Evolutionary conservation across 2,329 filamentous ascomycete species (phyloP).

Genomic region (Cytospora piceae): DNA sequence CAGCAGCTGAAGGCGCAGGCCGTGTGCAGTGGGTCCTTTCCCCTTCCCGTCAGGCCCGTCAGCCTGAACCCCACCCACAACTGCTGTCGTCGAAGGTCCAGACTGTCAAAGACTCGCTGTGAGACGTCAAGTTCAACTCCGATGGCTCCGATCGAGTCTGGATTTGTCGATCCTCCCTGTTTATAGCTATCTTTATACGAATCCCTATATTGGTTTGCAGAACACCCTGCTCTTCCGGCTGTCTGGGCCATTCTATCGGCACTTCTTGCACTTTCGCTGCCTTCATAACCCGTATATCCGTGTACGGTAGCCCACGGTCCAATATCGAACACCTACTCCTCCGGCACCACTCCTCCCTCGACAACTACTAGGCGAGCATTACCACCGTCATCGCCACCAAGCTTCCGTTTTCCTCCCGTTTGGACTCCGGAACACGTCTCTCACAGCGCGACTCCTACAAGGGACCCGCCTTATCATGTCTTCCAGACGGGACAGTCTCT

Average conservation of each 20-base stretch:
- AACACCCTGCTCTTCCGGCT: not conserved
- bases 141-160: slow-evolving; percentile 24
- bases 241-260: slow-evolving; percentile 2
- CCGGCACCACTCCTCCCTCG: slow-evolving; percentile 9
- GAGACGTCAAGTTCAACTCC: slow-evolving; percentile 25
- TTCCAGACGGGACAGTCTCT: slow-evolving; percentile 43
- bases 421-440: slow-evolving; percentile 1
- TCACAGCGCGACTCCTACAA: not conserved
- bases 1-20: slow-evolving; percentile 6
- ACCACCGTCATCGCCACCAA: slow-evolving; percentile 18
- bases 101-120: slow-evolving; percentile 25
- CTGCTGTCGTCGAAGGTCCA: slow-evolving; percentile 25
- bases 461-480: slow-evolving; percentile 34
- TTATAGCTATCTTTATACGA: slow-evolving; percentile 21
- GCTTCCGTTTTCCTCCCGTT: slow-evolving; percentile 3
- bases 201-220: not conserved
- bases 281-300: not conserved
- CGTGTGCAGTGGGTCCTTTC: slow-evolving; percentile 1
- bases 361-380: slow-evolving; percentile 19
- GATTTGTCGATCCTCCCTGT: slow-evolving; percentile 27
- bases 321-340: slow-evolving; percentile 2
- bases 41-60: slow-evolving; percentile 8
- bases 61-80: slow-evolving; percentile 15
- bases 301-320: not conserved
- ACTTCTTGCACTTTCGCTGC: not conserved